These are phyloP conservation scores for Akanthomyces muscarius DNA, from an alignment of 2,329 filamentous ascomycete genomes.

Conservation along the genomic window DNA sequence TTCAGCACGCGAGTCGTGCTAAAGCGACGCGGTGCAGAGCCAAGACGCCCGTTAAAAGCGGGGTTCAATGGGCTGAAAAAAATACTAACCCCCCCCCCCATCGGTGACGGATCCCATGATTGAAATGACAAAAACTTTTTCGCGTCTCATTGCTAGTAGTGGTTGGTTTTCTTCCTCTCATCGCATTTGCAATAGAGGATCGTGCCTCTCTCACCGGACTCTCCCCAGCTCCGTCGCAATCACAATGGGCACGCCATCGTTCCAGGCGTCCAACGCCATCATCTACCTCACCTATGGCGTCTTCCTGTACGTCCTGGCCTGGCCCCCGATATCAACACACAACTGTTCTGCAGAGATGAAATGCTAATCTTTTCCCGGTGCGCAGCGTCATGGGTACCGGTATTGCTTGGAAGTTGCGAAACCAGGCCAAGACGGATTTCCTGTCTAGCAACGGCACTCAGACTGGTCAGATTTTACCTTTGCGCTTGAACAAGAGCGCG, in stretches of 20 bases:
- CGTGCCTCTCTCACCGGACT: too few relatives aligned
- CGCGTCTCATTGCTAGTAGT: neutral
- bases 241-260: conserved; percentile 71
- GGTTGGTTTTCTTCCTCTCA: neutral
- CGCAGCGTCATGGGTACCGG: conserved; percentile 59
- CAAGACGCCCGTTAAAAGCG: neutral
- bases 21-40: neutral
- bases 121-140: neutral
- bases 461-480: conserved; percentile 60
- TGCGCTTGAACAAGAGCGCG: conserved; percentile 12
- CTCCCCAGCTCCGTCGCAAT: neutral
- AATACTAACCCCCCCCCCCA: neutral
- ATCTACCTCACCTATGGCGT: conserved; percentile 75
- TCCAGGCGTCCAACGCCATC: conserved; percentile 74
- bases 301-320: conserved; percentile 60
- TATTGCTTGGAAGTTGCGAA: conserved; percentile 54
- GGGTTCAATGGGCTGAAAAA: neutral
- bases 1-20: neutral
- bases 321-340: too few relatives aligned
- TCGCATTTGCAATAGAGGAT: too few relatives aligned
- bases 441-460: conserved; percentile 76
- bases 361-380: neutral
- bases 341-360: neutral
- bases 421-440: conserved; percentile 67
- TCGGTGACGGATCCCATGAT: neutral